Evolutionary conservation across 2,329 filamentous ascomycete genomes (phyloP).

Genomic region (Claviceps spartinae): DNA sequence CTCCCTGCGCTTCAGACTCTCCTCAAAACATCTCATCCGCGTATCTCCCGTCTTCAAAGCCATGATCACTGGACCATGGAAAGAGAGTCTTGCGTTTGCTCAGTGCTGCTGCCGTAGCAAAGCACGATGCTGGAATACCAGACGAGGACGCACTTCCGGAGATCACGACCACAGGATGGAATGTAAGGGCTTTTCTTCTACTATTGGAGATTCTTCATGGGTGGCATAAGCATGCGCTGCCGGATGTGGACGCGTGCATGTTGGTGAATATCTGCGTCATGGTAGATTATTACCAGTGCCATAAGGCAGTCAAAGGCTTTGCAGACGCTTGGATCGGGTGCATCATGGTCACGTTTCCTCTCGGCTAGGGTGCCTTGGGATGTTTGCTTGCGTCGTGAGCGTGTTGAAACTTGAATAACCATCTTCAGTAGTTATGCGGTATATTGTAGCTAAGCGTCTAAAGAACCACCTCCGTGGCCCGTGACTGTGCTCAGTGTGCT

Average conservation of each 20-base stretch:
- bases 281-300: slow-evolving; percentile 28
- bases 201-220: slow-evolving; percentile 1
- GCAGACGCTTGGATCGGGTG: neutral
- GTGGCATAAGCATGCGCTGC: slow-evolving; percentile 3
- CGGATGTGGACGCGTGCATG: slow-evolving; percentile 21
- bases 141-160: neutral
- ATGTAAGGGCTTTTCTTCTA: neutral
- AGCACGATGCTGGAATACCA: too few species aligned
- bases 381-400: neutral
- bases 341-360: neutral
- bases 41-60: slow-evolving; percentile 15
- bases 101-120: too few species aligned
- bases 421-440: too few species aligned
- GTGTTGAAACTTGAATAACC: too few species aligned
- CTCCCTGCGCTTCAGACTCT: slow-evolving; percentile 10
- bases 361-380: neutral
- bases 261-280: slow-evolving; percentile 29
- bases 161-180: neutral
- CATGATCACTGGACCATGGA: slow-evolving; percentile 4
- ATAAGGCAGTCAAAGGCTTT: slow-evolving; percentile 27
- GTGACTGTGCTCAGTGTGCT: too few species aligned
- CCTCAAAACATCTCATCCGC: slow-evolving; percentile 22
- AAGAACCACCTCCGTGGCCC: too few species aligned
- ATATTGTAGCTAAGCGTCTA: too few species aligned
- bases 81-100: slow-evolving; percentile 10